Evolutionary conservation across 148 eudicot genomes (phyloP), one percentile per base, ranked within the genome.

Genomic region (Camellia sinensis): DNA sequence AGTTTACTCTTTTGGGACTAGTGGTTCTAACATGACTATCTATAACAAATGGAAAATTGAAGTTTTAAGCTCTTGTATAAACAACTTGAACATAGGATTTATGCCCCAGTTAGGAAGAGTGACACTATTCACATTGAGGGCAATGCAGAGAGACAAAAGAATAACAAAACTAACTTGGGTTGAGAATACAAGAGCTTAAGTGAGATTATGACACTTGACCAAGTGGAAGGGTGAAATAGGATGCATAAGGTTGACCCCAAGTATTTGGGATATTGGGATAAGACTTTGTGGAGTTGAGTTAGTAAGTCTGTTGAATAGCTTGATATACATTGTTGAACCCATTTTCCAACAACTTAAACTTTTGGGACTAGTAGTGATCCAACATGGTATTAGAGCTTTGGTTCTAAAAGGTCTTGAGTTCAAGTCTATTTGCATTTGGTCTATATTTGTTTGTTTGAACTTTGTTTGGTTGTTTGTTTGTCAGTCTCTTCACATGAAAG

Each of bases 181-280:
- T 53, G 15, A 50, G 41, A 21, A 6, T 11, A 52, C 3, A n/a
- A 52, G 4, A 69, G n/a, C 14, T 53, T 73, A 29, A 9, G n/a
- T 13, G 19, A 73, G 62, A 40, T 21, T 54, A 54, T 22, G 37
- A 2, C 44, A 7, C 19, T 13, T 71, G 57, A 71, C 13, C 74
- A 71, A 71, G 74, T 11, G 7, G 64, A 22, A 7, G 5, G 19
- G 43, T 3, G 11, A 29, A 53, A 73, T 14, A 71, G 52, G 21
- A 14, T 22, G 12, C 14, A 54, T 14, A 15, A 22, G 11, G 76
- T 44, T 54, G 45, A 54, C 57, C 46, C 60, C 75, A 72, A 8
- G 62, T 12, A 37, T 41, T 73, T 52, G 76, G n/a, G 60, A 50
- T 9, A 71, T 73, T 52, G 76, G n/a, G 60, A 50, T 9, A 71